Conservation (phyloP, 1,139 yeast genomes). For the Kodamaea arcana region DNA sequence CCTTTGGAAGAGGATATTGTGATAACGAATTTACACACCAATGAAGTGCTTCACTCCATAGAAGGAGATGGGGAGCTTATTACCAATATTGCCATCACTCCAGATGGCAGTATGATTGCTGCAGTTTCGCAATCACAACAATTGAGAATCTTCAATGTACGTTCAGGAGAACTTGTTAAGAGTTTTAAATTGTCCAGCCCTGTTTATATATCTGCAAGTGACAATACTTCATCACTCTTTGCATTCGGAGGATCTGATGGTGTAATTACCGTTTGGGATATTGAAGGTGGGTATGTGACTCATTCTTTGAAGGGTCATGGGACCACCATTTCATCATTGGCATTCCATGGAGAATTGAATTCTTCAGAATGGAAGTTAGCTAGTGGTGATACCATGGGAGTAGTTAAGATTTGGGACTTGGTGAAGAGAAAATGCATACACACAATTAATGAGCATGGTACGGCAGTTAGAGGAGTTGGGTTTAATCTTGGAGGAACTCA, state of each 20-base stretch:
- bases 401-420: constrained; percentile 85
- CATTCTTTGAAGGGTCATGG: constrained; percentile 95
- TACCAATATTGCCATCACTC: constrained; percentile 71
- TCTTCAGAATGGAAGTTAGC: constrained; percentile 74
- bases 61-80: constrained; percentile 86
- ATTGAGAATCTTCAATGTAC: constrained; percentile 58
- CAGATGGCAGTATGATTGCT: constrained; percentile 68
- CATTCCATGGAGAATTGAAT: constrained; percentile 70
- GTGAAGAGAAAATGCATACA: constrained; percentile 69
- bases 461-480: constrained; percentile 84
- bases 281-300: constrained; percentile 81
- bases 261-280: constrained; percentile 85
- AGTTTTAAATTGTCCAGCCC: constrained; percentile 68
- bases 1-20: constrained; percentile 73
- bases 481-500: constrained; percentile 51
- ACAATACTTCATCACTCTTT: constrained; percentile 76
- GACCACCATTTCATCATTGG: constrained; percentile 77
- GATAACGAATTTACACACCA: constrained; percentile 59
- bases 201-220: constrained; percentile 72
- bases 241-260: constrained; percentile 98
- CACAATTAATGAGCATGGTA: constrained; percentile 68
- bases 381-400: constrained; percentile 86
- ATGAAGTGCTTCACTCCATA: constrained; percentile 54
- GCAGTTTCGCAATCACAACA: constrained; percentile 83
- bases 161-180: constrained; percentile 45